Base-by-base conservation (phyloP, 31 red algal species). In the Asparagopsis taxiformis region DNA sequence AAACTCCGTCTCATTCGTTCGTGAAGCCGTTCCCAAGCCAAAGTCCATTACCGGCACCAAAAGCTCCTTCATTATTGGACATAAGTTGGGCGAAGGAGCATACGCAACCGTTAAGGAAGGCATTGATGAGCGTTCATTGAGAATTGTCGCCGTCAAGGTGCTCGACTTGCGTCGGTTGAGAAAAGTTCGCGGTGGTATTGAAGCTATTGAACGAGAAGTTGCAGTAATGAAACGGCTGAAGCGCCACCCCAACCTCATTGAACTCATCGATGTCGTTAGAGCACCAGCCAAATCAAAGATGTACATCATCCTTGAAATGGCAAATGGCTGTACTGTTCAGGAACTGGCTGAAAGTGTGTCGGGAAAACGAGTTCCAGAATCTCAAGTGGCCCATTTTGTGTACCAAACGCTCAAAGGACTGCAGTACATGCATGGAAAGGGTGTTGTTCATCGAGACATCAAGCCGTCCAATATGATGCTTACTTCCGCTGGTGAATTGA, bases 381-480 rank as follows among this genome's bases (percentile, higher is more conserved):
- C 55, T 0, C 75, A 81, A 46, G 87, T 91, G 16, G 75, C 75
- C 24, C 71, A 70, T 65, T 76, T 54, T 53, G 58, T 57, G 20
- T 64, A 49, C 53, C 94, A 98, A 61, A 56, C 88, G 22, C 72
- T 98, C 13, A 50, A 80, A 16, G 94, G 83, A 6, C 61, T 98
- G 15, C 67, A 73, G n/a, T 93, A 93, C 65, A 89, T 98, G 67
- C 94, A 98, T 44, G 80, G 75, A 25, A 68, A 74, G 53, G 87
- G 87, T 46, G 83, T 93, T 35, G 94, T 98, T 46, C 94, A 98
- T 65, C 79, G 94, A n/a, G 94, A 98, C 50, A 93, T 98, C 62
- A 98, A 98, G 63, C 94, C 94, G 13, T 65, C 84, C 30, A 98
- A 98, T 62, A 72, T 93, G 64, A 93, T 98, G 85, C 74, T 98